These are phyloP conservation scores for Wickerhamomyces pijperi DNA, from an alignment of 805 yeast species.

Conservation along the genomic window DNA sequence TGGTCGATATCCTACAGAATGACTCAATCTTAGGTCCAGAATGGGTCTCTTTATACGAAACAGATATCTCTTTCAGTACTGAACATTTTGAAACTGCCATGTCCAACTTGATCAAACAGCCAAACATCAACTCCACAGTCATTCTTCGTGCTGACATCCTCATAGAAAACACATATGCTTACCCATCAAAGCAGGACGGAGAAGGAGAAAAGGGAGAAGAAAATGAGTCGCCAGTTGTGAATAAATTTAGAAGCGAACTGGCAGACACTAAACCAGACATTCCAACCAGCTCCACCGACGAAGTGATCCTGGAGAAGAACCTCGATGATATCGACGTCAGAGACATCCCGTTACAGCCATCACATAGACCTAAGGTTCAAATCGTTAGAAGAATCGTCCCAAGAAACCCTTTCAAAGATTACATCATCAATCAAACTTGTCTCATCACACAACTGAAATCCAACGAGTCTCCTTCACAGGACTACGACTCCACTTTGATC, in stretches of 20 bases:
- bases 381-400: slow-evolving; percentile 85
- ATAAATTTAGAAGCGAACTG: slow-evolving; percentile 14
- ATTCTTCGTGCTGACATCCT: slow-evolving; percentile 80
- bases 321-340: slow-evolving; percentile 32
- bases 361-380: slow-evolving; percentile 29
- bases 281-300: slow-evolving; percentile 13
- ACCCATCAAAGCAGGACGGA: slow-evolving; percentile 10
- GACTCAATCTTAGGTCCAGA: slow-evolving; percentile 40
- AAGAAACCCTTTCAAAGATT: slow-evolving; percentile 79
- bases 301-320: slow-evolving; percentile 19
- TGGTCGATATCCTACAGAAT: slow-evolving; percentile 26
- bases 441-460: slow-evolving; percentile 28
- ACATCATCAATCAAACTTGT: slow-evolving; percentile 79
- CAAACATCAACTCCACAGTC: slow-evolving; percentile 86
- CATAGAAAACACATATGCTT: slow-evolving; percentile 34
- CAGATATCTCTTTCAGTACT: slow-evolving; percentile 34
- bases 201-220: too few species aligned
- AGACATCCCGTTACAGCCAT: slow-evolving; percentile 16
- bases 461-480: slow-evolving; percentile 2
- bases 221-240: slow-evolving; percentile 11
- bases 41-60: slow-evolving; percentile 53
- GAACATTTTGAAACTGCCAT: slow-evolving; percentile 65
- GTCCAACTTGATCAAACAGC: slow-evolving; percentile 69
- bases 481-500: slow-evolving; percentile 36
- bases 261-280: slow-evolving; percentile 23